Percentiles rank a stretch among this genome's conserved stretches.
Conservation (phyloP, 768 basidiomycete genomes). For the Termitomyces sp. region DNA sequence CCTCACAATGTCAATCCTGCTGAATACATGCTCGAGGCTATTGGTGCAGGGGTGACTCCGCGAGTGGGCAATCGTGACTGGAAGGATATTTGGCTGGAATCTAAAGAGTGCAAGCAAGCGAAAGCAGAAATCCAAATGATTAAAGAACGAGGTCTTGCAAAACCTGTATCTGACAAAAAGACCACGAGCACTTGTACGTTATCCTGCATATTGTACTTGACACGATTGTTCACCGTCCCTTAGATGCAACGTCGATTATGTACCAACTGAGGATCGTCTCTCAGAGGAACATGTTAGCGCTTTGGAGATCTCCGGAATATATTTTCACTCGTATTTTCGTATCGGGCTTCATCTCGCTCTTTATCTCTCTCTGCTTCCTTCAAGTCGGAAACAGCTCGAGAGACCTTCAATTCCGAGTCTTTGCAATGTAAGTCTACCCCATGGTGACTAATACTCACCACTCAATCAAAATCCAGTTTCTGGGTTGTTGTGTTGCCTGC, state of each 20-base stretch:
- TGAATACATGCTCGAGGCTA: conserved; percentile 80
- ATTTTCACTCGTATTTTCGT: conserved; percentile 80
- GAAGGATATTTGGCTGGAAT: conserved; percentile 81
- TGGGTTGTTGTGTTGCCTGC: conserved; percentile 66
- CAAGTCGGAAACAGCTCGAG: conserved; percentile 58
- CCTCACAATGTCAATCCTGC: conserved; percentile 76
- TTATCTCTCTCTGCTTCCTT: conserved; percentile 76
- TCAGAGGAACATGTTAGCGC: conserved; percentile 57
- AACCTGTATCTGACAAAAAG: conserved; percentile 32
- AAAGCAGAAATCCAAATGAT: conserved; percentile 40
- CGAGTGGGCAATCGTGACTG: conserved; percentile 78
- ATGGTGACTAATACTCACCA: neutral
- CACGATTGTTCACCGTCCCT: neutral
- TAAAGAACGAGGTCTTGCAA: conserved; percentile 40
- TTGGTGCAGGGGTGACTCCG: conserved; percentile 75
- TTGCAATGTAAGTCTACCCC: conserved; percentile 53
- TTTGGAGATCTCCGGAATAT: conserved; percentile 85
- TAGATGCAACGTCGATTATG: conserved; percentile 71
- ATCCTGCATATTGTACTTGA: neutral
- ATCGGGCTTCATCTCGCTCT: conserved; percentile 63
- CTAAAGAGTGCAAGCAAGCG: conserved; percentile 46
- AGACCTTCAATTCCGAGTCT: conserved; percentile 76
- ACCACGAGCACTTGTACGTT: conserved; percentile 44
- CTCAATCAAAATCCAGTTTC: conserved; percentile 35
- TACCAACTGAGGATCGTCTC: conserved; percentile 71